Evolutionary conservation across 192 early-diverging fungal species (phyloP).

Genomic region (Umbelopsis vinacea): DNA sequence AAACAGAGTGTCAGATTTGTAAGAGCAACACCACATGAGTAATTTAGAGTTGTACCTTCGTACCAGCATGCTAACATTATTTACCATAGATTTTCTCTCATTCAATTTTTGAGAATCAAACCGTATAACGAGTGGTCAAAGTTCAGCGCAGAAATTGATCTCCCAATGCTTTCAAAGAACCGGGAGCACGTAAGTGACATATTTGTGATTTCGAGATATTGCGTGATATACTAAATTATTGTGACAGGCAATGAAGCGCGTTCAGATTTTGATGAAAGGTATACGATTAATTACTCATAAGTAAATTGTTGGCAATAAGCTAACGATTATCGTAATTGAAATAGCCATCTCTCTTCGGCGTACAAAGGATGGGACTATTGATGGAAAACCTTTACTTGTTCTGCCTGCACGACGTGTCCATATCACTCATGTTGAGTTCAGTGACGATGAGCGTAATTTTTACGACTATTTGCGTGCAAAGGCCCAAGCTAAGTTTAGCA

Average conservation of each 20-base stretch:
- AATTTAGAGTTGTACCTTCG: background rate
- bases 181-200: background rate
- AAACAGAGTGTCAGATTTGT: slow-evolving; percentile 68
- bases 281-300: background rate
- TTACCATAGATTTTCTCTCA: slow-evolving; percentile 52
- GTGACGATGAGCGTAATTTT: slow-evolving; percentile 58
- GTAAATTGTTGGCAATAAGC: too few species aligned
- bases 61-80: background rate
- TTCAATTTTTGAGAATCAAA: slow-evolving; percentile 67
- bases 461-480: slow-evolving; percentile 50
- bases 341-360: slow-evolving; percentile 60
- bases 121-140: slow-evolving; percentile 56
- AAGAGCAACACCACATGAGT: background rate
- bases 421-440: slow-evolving; percentile 51
- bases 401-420: slow-evolving; percentile 63
- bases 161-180: slow-evolving; percentile 37
- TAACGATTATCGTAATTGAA: background rate
- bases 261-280: slow-evolving; percentile 60
- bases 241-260: slow-evolving; percentile 47
- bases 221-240: slow-evolving; percentile 3
- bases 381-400: slow-evolving; percentile 68
- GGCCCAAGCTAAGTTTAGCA: slow-evolving; percentile 47
- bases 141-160: slow-evolving; percentile 53
- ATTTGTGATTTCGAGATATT: too few species aligned
- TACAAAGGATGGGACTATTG: slow-evolving; percentile 62